Evolutionary conservation across 768 basidiomycete species (phyloP).

Genomic region (Amanita muscaria): DNA sequence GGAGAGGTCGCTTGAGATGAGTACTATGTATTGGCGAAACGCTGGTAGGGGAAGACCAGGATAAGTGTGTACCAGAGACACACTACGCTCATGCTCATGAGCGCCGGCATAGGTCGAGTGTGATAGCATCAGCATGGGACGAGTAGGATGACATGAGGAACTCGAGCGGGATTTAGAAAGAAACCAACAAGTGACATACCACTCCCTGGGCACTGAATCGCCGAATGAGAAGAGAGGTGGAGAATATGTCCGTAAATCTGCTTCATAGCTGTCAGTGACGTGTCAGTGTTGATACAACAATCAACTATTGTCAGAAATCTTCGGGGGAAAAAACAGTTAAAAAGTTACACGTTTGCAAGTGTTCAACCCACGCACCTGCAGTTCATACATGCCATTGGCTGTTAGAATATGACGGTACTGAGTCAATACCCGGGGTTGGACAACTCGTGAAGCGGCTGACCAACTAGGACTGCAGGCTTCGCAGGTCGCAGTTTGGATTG

Average conservation of each 20-base stretch:
- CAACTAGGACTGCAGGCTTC: no score
- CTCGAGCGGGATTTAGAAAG: constrained; percentile 46
- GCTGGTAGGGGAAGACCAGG: constrained; percentile 19
- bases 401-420: no score
- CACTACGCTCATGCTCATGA: constrained; percentile 41
- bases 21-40: not conserved
- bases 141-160: constrained; percentile 38
- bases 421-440: no score
- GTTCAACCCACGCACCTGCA: constrained; percentile 35
- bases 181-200: constrained; percentile 48
- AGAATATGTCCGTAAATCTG: constrained; percentile 24
- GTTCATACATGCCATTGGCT: constrained; percentile 45
- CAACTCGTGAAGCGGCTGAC: no score
- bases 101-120: constrained; percentile 38
- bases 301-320: constrained; percentile 41
- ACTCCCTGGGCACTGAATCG: constrained; percentile 16
- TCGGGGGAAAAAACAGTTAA: constrained; percentile 1
- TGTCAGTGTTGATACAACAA: not conserved
- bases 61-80: constrained; percentile 47
- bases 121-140: constrained; percentile 36
- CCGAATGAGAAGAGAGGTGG: constrained; percentile 28
- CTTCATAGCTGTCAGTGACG: constrained; percentile 13
- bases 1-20: not conserved
- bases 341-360: constrained; percentile 1
- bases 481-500: no score